Evolutionary conservation across 148 eudicot species (phyloP).

Genomic region (Bassia scoparia): DNA sequence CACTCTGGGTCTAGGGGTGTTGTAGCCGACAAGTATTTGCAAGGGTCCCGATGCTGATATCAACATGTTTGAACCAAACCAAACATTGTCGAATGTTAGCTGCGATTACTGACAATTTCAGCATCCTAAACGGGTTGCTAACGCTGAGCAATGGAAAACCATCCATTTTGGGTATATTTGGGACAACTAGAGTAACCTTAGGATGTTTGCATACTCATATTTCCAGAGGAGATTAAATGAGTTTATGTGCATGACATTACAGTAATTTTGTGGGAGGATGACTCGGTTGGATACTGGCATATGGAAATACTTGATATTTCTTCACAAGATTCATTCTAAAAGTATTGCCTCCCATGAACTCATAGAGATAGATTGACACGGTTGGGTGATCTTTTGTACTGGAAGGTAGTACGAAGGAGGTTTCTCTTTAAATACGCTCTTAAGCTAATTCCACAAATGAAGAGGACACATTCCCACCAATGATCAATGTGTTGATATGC

Average conservation of each 20-base stretch:
- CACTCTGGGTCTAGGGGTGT: neutral
- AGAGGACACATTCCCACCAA: no score
- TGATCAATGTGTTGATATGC: neutral
- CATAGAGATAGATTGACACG: no score
- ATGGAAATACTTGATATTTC: no score
- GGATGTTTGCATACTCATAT: no score
- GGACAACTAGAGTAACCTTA: no score
- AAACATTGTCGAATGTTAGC: no score
- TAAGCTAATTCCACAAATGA: no score
- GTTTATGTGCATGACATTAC: neutral
- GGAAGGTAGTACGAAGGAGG: neutral
- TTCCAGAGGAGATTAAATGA: neutral
- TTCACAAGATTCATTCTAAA: no score
- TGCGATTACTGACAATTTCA: neutral
- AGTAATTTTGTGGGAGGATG: neutral
- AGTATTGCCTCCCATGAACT: neutral
- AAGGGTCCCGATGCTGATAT: constrained; percentile 5
- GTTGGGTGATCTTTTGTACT: neutral
- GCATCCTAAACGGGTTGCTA: neutral
- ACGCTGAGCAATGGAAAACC: neutral
- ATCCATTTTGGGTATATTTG: no score
- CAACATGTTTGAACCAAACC: neutral
- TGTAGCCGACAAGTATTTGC: neutral
- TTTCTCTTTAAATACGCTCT: neutral
- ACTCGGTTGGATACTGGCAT: neutral